A percentile compares a stretch with the other conserved stretches of the same genome.
phyloP scores from a whole-genome alignment of 768 basidiomycete species.

The Tylopilus sp. region DNA sequence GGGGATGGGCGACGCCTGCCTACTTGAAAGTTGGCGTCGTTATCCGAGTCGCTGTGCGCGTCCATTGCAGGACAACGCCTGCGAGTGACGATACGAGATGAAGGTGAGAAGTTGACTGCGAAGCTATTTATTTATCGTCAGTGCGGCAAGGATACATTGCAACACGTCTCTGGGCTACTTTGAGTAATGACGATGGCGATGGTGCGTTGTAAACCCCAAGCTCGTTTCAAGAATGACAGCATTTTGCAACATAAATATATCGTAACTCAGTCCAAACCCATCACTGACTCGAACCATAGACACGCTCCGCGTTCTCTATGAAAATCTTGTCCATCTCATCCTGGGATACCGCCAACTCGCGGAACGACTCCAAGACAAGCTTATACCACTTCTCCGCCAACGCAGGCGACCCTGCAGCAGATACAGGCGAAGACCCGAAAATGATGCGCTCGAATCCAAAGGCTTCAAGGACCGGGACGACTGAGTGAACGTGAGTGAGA shows the following conservation, averaged over 20 bases:
- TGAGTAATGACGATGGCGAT: background rate
- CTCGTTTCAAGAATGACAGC: background rate
- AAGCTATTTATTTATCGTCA: slow-evolving; percentile 4
- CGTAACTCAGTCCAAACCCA: background rate
- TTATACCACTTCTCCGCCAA: slow-evolving; percentile 74
- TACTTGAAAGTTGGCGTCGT: slow-evolving; percentile 20
- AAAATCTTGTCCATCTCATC: slow-evolving; percentile 76
- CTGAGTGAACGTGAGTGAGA: slow-evolving; percentile 35
- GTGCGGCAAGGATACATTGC: slow-evolving; percentile 9
- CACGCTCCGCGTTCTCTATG: slow-evolving; percentile 42
- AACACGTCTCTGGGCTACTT: slow-evolving; percentile 7
- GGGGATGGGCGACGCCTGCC: slow-evolving; percentile 38
- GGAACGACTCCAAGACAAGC: slow-evolving; percentile 72
- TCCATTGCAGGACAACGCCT: slow-evolving; percentile 2
- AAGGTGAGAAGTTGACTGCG: background rate
- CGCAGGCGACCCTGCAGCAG: slow-evolving; percentile 43
- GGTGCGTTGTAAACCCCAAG: background rate
- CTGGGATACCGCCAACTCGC: slow-evolving; percentile 78
- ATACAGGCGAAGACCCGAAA: slow-evolving; percentile 73
- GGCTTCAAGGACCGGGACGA: slow-evolving; percentile 79
- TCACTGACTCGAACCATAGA: slow-evolving; percentile 34
- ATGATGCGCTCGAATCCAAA: slow-evolving; percentile 83
- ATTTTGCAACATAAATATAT: background rate
- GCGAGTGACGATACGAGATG: background rate
- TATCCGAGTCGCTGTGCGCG: slow-evolving; percentile 21